Evolutionary conservation across 495 filamentous ascomycete genomes (phyloP).

Genomic region (Sordaria brevicollis): DNA sequence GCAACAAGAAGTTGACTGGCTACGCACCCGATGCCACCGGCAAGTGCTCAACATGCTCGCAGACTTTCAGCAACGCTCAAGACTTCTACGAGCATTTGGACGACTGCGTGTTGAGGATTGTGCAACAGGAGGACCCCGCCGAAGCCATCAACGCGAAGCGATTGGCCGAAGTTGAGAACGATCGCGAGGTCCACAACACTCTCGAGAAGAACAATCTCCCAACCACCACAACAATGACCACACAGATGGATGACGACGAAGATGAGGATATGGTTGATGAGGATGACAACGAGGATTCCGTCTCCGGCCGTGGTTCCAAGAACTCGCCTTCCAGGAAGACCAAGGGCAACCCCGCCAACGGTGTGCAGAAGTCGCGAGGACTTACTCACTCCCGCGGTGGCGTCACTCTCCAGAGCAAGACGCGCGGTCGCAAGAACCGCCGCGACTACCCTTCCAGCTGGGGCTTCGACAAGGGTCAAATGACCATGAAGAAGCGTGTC

Average conservation of each 20-base stretch:
- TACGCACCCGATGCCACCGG: conserved; percentile 71
- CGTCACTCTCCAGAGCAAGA: conserved; percentile 49
- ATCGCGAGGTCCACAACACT: conserved; percentile 72
- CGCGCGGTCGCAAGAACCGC: conserved; percentile 63
- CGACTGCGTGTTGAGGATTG: conserved; percentile 94
- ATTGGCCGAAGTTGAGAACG: conserved; percentile 71
- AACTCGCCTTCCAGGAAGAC: conserved; percentile 20
- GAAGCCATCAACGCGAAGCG: conserved; percentile 90
- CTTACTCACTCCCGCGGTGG: conserved; percentile 54
- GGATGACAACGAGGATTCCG: conserved; percentile 32
- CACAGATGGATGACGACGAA: conserved; percentile 56
- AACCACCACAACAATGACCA: conserved; percentile 42
- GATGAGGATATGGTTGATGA: conserved; percentile 51
- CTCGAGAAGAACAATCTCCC: conserved; percentile 70
- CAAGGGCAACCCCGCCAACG: conserved; percentile 38
- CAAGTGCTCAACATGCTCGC: conserved; percentile 92
- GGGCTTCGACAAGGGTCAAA: conserved; percentile 81
- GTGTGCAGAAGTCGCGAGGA: conserved; percentile 44
- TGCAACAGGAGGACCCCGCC: conserved; percentile 92
- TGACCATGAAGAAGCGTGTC: conserved; percentile 96
- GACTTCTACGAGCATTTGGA: conserved; percentile 99
- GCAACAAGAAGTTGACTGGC: conserved; percentile 46
- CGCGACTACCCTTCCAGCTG: conserved; percentile 87
- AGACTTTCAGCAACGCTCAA: conserved; percentile 86
- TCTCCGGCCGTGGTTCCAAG: conserved; percentile 16